Evolutionary conservation across 345 rosid species (phyloP).

Genomic region (Salix koriyanagi): DNA sequence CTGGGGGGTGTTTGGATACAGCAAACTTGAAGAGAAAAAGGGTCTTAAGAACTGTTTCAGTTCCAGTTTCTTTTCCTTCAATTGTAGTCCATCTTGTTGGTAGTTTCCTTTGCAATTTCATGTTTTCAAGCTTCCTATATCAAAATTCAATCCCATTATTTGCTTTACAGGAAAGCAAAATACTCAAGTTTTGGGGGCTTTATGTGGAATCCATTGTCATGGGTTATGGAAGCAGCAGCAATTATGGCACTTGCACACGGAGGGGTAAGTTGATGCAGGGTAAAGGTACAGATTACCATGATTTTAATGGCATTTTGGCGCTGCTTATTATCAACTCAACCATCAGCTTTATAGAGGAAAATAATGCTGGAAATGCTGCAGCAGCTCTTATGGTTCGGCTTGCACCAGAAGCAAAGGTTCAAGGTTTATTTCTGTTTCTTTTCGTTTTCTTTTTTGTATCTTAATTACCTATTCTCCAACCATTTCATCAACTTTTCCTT

Average conservation of each 20-base stretch:
- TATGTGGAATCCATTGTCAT: conserved; percentile 22
- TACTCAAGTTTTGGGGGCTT: conserved; percentile 54
- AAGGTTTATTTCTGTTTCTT: neutral
- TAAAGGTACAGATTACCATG: conserved; percentile 40
- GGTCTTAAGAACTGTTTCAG: conserved; percentile 19
- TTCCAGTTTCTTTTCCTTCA: neutral
- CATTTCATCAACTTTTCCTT: neutral
- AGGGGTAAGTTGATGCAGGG: conserved; percentile 43
- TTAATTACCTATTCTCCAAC: neutral
- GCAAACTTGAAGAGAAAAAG: conserved; percentile 64
- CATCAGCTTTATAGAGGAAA: conserved; percentile 56
- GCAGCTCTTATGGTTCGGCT: conserved; percentile 58
- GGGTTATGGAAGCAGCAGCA: conserved; percentile 66
- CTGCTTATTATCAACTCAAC: conserved; percentile 51
- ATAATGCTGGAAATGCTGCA: conserved; percentile 59
- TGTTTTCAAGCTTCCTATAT: neutral
- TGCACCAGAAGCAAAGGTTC: conserved; percentile 54
- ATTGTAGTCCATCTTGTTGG: neutral
- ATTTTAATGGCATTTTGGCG: conserved; percentile 41
- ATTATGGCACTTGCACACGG: conserved; percentile 52
- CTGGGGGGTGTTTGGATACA: conserved; percentile 47
- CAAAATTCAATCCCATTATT: neutral
- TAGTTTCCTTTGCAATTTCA: neutral
- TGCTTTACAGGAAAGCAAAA: conserved; percentile 44
- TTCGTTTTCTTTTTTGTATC: neutral